Percentiles rank a stretch among this genome's conserved stretches.
These are phyloP conservation scores for Kwoniella dendrophila DNA, from an alignment of 768 basidiomycete species.

Conservation along the genomic window DNA sequence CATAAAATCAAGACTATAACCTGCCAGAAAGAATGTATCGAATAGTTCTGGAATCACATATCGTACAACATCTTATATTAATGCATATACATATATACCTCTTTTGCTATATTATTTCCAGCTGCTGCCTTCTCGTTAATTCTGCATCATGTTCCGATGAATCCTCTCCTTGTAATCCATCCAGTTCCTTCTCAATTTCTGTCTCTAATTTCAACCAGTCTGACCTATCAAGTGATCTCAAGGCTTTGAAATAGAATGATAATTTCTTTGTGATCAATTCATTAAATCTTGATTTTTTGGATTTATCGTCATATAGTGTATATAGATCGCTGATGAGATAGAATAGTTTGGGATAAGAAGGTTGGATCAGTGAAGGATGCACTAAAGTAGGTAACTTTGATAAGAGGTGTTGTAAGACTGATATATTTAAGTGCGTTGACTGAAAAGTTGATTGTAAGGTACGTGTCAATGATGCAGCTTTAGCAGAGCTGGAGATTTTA, in stretches of 20 bases:
- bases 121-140: neutral
- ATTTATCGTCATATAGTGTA: too few relatives aligned
- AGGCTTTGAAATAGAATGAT: conserved; percentile 38
- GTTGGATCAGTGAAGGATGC: conserved; percentile 40
- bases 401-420: conserved; percentile 24
- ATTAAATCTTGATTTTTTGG: conserved; percentile 22
- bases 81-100: neutral
- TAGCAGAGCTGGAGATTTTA: neutral
- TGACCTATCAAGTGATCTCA: conserved; percentile 24
- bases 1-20: too few relatives aligned
- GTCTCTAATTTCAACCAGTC: conserved; percentile 41
- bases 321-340: conserved; percentile 38
- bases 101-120: neutral
- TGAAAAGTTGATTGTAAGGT: neutral
- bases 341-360: conserved; percentile 18
- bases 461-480: neutral
- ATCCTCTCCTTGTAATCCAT: conserved; percentile 23
- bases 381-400: conserved; percentile 17
- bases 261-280: conserved; percentile 36
- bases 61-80: too few relatives aligned
- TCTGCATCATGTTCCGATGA: neutral
- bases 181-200: conserved; percentile 33
- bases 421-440: conserved; percentile 15
- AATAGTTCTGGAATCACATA: too few relatives aligned
- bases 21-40: too few relatives aligned